Percentiles rank a stretch among this genome's conserved stretches.
These are phyloP conservation scores for Pholiota conissans DNA, from an alignment of 768 basidiomycete species.

Conservation along the genomic window DNA sequence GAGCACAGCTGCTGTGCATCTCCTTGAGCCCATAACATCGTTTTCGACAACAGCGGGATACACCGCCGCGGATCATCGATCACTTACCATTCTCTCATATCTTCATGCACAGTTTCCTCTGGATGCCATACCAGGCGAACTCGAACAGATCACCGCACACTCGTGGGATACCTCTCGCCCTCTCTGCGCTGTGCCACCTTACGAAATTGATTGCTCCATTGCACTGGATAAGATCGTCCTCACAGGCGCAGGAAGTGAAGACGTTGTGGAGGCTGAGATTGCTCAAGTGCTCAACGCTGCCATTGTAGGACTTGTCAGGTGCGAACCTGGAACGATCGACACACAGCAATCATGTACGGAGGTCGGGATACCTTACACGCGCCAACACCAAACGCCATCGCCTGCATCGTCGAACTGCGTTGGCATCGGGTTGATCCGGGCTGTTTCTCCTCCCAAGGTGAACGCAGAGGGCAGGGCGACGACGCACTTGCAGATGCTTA, in stretches of 20 bases:
- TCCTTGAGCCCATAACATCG: conserved; percentile 46
- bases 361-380: conserved; percentile 54
- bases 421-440: conserved; percentile 79
- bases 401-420: conserved; percentile 64
- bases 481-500: conserved; percentile 67
- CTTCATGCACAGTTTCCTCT: conserved; percentile 56
- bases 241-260: conserved; percentile 74
- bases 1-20: conserved; percentile 31
- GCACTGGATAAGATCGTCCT: conserved; percentile 69
- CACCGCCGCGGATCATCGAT: conserved; percentile 69
- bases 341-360: neutral
- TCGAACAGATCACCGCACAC: conserved; percentile 36
- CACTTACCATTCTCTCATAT: conserved; percentile 73
- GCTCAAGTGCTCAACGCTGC: conserved; percentile 74
- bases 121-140: conserved; percentile 8
- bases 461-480: conserved; percentile 21
- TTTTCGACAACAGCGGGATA: conserved; percentile 42
- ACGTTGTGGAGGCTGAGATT: conserved; percentile 72
- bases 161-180: conserved; percentile 72
- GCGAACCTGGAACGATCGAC: conserved; percentile 43
- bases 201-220: conserved; percentile 58
- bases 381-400: conserved; percentile 51
- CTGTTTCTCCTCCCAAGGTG: conserved; percentile 28
- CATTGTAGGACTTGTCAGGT: conserved; percentile 72
- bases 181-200: conserved; percentile 69